Evolutionary conservation across 306 rosid species (phyloP).

Genomic region (Vicia villosa): DNA sequence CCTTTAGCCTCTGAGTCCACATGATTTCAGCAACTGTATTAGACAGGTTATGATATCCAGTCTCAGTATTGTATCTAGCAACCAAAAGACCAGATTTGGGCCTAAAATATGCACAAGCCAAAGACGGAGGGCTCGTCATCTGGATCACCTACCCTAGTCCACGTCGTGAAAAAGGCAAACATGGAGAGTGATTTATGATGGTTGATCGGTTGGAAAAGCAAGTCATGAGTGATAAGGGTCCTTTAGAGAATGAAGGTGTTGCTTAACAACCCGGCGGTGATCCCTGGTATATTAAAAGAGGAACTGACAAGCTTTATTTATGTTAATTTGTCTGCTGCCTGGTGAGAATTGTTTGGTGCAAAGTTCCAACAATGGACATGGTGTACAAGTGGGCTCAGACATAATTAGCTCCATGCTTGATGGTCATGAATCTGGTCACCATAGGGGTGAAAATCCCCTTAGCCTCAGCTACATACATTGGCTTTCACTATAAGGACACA

Average conservation of each 20-base stretch:
- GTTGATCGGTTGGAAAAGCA: neutral
- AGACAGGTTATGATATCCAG: neutral
- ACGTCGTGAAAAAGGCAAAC: neutral
- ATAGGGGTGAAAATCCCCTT: neutral
- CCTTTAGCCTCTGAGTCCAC: neutral
- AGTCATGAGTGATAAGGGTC: neutral
- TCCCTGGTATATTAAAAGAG: too few relatives aligned
- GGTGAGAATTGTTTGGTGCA: neutral
- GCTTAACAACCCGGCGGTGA: too few relatives aligned
- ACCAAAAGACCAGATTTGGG: neutral
- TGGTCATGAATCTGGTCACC: neutral
- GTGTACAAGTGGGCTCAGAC: neutral
- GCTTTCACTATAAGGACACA: neutral
- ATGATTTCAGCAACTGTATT: neutral
- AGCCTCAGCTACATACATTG: neutral
- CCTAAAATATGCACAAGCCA: neutral
- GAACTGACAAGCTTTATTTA: neutral
- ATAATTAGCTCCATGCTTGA: slow-evolving; percentile 11
- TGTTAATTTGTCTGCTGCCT: neutral
- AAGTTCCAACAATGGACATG: neutral
- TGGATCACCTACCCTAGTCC: neutral
- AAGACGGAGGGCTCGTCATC: neutral
- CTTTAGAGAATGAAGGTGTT: neutral
- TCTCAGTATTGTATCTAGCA: neutral
- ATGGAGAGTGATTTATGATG: neutral